phyloP scores from a whole-genome alignment of 441 rosid species.

The Pelargonium fulgidum region DNA sequence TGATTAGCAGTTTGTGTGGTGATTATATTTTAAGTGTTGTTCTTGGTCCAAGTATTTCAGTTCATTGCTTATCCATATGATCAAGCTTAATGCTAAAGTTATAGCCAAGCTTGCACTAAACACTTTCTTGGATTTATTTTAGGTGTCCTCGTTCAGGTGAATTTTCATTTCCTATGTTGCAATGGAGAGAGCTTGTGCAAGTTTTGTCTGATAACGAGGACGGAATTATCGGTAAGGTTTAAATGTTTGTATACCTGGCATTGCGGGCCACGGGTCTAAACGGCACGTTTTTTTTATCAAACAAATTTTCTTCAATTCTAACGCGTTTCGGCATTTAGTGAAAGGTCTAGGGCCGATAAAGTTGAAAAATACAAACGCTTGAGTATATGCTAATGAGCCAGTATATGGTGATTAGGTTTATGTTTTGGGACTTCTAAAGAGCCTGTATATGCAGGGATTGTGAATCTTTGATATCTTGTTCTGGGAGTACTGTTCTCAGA shows the following conservation, averaged over 20 bases:
- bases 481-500: not conserved
- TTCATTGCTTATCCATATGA: too few species aligned
- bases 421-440: too few species aligned
- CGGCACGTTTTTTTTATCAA: too few species aligned
- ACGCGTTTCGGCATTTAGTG: too few species aligned
- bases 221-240: constrained; percentile 54
- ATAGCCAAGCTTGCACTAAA: too few species aligned
- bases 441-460: constrained; percentile 14
- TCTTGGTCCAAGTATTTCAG: too few species aligned
- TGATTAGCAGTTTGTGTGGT: too few species aligned
- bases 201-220: constrained; percentile 81
- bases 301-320: too few species aligned
- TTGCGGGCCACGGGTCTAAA: constrained; percentile 13
- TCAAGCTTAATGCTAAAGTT: too few species aligned
- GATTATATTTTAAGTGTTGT: too few species aligned
- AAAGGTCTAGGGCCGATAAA: too few species aligned
- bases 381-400: constrained; percentile 50
- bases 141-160: constrained; percentile 77
- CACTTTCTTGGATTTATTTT: not conserved
- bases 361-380: too few species aligned
- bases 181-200: constrained; percentile 72
- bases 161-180: constrained; percentile 75
- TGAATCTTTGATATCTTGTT: not conserved
- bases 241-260: constrained; percentile 80
- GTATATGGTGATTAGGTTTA: constrained; percentile 82